A percentile compares a stretch with the other conserved stretches of the same genome.
Conservation (phyloP, 768 basidiomycete genomes). For the Phylloporus arenicola region DNA sequence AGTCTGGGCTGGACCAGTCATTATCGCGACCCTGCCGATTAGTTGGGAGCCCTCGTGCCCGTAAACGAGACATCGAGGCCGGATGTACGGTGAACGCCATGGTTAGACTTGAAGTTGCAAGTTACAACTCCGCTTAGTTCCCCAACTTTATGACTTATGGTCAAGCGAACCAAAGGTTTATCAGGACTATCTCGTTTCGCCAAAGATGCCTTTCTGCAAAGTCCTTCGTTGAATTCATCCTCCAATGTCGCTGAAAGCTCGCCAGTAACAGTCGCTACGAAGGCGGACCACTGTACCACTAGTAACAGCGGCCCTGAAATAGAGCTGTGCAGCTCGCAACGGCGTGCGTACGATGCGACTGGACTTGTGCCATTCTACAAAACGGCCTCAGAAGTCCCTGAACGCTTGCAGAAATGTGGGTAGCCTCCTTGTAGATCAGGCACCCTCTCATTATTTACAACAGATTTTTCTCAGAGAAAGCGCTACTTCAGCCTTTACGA, state of each 20-base stretch:
- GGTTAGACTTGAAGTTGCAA: neutral
- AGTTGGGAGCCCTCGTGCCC: neutral
- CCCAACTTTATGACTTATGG: slow-evolving; percentile 20
- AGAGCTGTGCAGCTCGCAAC: slow-evolving; percentile 25
- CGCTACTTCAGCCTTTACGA: slow-evolving; percentile 79
- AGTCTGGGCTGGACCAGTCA: neutral
- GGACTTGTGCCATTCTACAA: slow-evolving; percentile 71
- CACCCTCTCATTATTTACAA: slow-evolving; percentile 1
- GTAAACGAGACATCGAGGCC: no score
- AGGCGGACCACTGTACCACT: neutral
- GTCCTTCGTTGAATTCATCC: neutral
- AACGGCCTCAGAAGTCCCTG: slow-evolving; percentile 61
- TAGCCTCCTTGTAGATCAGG: neutral
- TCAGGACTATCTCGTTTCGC: slow-evolving; percentile 43
- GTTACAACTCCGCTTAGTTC: slow-evolving; percentile 7
- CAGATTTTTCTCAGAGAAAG: slow-evolving; percentile 84
- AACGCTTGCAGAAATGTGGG: slow-evolving; percentile 76
- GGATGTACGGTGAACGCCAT: neutral
- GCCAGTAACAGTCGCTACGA: neutral
- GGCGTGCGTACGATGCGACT: slow-evolving; percentile 57
- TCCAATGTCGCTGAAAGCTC: slow-evolving; percentile 1
- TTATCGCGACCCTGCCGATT: neutral
- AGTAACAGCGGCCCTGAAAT: slow-evolving; percentile 17
- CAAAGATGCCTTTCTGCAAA: slow-evolving; percentile 33
- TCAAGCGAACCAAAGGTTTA: slow-evolving; percentile 38